phyloP scores from a whole-genome alignment of 768 basidiomycete genomes.

The Lentinula sp. region DNA sequence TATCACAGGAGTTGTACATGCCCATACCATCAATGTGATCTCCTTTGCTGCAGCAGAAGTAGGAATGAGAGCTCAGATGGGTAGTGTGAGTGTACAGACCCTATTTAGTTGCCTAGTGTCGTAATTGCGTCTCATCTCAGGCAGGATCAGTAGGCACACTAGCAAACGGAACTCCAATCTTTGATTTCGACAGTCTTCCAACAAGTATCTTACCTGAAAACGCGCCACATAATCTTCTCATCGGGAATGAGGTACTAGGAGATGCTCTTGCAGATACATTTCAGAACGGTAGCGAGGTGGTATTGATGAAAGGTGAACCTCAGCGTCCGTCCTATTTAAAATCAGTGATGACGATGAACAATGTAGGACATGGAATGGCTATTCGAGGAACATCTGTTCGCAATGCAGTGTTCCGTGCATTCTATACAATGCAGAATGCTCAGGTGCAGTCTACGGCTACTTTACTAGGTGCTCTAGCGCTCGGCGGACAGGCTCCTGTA shows the following conservation, averaged over 20 bases:
- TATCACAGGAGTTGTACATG: constrained; percentile 12
- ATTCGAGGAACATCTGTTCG: constrained; percentile 12
- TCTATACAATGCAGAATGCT: constrained; percentile 14
- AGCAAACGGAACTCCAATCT: constrained; percentile 11
- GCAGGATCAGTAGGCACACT: constrained; percentile 6
- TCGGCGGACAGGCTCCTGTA: neutral
- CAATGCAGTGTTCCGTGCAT: constrained; percentile 14
- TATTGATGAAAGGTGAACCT: constrained; percentile 13
- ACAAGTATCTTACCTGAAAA: constrained; percentile 7
- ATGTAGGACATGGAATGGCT: constrained; percentile 16
- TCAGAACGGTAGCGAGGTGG: constrained; percentile 10
- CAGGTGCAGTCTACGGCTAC: constrained; percentile 13
- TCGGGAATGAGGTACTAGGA: constrained; percentile 12
- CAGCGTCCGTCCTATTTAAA: too few species aligned
- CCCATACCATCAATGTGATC: constrained; percentile 13
- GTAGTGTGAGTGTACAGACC: constrained; percentile 7
- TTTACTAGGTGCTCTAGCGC: constrained; percentile 11
- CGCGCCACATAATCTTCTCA: constrained; percentile 12
- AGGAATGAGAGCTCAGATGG: constrained; percentile 11
- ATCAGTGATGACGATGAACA: too few species aligned
- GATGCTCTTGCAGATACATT: constrained; percentile 14
- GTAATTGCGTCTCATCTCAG: neutral
- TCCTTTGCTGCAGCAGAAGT: constrained; percentile 13
- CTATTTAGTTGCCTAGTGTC: neutral
- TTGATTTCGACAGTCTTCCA: constrained; percentile 11